phyloP scores from a whole-genome alignment of 2,329 filamentous ascomycete genomes.

The Venturia asperata region DNA sequence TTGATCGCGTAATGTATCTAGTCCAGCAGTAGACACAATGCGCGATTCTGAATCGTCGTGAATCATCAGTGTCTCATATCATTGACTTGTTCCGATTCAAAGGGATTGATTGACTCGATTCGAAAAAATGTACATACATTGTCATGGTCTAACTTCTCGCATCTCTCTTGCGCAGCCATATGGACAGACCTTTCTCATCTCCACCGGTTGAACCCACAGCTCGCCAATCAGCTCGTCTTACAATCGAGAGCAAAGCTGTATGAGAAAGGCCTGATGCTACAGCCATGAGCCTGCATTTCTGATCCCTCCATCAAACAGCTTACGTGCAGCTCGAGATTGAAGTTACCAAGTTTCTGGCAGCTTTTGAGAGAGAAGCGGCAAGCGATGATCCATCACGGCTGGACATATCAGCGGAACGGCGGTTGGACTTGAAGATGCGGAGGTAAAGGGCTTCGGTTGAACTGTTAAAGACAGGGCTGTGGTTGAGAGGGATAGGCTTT shows the following conservation, averaged over 20 bases:
- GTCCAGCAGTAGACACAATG: neutral
- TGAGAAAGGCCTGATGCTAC: neutral
- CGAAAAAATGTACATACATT: neutral
- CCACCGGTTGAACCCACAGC: neutral
- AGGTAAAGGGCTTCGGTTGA: too few species aligned
- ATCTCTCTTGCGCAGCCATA: neutral
- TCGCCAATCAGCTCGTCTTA: neutral
- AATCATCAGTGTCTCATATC: neutral
- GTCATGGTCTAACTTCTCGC: neutral
- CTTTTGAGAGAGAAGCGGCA: too few species aligned
- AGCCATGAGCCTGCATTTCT: neutral
- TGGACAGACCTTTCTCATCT: neutral
- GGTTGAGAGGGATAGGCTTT: too few species aligned
- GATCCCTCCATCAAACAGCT: neutral
- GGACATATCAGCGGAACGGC: too few species aligned
- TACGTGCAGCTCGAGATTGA: too few species aligned
- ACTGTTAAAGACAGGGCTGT: too few species aligned
- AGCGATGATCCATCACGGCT: too few species aligned
- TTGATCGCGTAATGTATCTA: conserved; percentile 10
- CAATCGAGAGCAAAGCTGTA: neutral
- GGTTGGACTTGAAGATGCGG: too few species aligned
- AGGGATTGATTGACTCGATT: neutral
- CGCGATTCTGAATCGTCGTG: conserved; percentile 10
- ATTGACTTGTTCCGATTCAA: neutral
- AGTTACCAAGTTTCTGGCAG: too few species aligned